Conservation (phyloP, 2,329 filamentous ascomycete species). For the Epichloe amarillans region DNA sequence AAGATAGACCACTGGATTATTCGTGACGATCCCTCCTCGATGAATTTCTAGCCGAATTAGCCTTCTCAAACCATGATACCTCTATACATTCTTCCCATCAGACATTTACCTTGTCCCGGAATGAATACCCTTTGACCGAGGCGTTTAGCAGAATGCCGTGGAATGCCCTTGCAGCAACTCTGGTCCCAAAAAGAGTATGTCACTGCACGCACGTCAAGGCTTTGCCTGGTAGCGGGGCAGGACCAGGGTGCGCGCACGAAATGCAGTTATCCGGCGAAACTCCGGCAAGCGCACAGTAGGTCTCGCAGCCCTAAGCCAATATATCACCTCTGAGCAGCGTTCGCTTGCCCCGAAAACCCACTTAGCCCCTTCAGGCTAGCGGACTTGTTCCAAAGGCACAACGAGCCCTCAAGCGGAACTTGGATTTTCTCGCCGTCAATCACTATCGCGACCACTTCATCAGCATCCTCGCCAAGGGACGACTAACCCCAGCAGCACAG, state of each 20-base stretch:
- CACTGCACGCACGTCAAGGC: too few relatives aligned
- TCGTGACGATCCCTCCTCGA: too few relatives aligned
- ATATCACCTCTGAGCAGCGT: constrained; percentile 17
- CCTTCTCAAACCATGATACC: not conserved
- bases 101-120: not conserved
- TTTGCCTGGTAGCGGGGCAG: too few relatives aligned
- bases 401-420: constrained; percentile 24
- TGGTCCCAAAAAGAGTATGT: too few relatives aligned
- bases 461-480: constrained; percentile 23
- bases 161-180: not conserved
- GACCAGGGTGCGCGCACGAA: not conserved
- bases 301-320: constrained; percentile 28
- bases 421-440: constrained; percentile 27
- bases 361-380: constrained; percentile 22
- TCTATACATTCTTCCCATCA: not conserved
- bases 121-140: not conserved
- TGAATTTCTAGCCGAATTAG: not conserved
- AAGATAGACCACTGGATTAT: not conserved
- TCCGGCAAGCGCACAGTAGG: constrained; percentile 20
- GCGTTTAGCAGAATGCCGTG: not conserved
- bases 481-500: constrained; percentile 30
- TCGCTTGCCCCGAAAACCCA: constrained; percentile 20
- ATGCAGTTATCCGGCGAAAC: constrained; percentile 14
- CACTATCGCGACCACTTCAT: constrained; percentile 27
- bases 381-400: constrained; percentile 23